Percentiles rank a stretch among this genome's conserved stretches.
Conservation (phyloP, 2,329 filamentous ascomycete genomes). For the Colletotrichum camelliae region DNA sequence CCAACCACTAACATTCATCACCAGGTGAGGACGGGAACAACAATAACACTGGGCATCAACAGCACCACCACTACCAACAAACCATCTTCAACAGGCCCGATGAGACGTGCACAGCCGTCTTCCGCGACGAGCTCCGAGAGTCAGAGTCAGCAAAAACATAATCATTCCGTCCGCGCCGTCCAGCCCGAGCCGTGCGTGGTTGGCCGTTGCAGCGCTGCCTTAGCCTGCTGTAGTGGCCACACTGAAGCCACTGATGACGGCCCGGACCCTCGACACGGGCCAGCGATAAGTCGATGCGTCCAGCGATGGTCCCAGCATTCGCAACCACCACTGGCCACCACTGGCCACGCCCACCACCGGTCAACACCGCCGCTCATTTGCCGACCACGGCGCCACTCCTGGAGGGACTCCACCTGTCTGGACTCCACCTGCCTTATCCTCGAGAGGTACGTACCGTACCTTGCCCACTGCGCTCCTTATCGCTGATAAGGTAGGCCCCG, state of each 20-base stretch:
- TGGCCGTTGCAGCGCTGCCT: neutral
- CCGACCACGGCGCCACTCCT: neutral
- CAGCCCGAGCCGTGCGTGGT: neutral
- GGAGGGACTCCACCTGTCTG: neutral
- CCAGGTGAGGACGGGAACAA: neutral
- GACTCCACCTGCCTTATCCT: neutral
- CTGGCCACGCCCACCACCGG: neutral
- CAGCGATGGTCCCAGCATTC: neutral
- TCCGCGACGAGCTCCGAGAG: conserved; percentile 13
- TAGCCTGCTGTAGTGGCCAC: neutral
- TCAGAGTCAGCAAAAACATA: neutral
- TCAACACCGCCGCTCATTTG: neutral
- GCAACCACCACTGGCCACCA: neutral
- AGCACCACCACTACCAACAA: neutral
- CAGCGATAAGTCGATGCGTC: neutral
- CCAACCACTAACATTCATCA: neutral
- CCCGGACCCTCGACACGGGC: neutral
- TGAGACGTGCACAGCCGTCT: conserved; percentile 19
- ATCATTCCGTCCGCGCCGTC: neutral
- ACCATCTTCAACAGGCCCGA: neutral
- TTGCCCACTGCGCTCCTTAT: neutral
- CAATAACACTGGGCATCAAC: neutral
- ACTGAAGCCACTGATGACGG: neutral
- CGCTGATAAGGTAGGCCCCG: neutral
- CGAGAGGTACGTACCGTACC: neutral